Percentiles rank a stretch among this genome's conserved stretches.
Evolutionary conservation across 1,284 basidiomycete genomes (phyloP).

Genomic region (Chiua sp.): DNA sequence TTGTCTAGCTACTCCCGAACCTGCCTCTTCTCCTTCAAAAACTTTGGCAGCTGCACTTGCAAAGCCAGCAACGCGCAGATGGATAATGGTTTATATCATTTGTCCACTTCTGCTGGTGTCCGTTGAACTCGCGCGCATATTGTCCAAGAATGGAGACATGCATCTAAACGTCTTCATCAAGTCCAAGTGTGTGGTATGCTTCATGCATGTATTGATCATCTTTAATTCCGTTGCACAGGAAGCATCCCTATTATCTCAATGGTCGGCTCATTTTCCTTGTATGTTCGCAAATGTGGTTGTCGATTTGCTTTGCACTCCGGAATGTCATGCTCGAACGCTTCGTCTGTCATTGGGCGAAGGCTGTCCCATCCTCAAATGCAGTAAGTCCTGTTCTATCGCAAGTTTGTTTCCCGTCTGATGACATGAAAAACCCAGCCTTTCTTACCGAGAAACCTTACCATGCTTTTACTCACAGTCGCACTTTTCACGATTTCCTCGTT

Average conservation of each 20-base stretch:
- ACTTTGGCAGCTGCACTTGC: constrained; percentile 50
- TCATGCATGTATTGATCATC: background rate
- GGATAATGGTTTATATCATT: constrained; percentile 47
- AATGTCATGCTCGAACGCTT: constrained; percentile 64
- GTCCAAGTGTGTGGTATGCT: constrained; percentile 54
- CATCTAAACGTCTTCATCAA: constrained; percentile 62
- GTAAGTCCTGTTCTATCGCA: constrained; percentile 17
- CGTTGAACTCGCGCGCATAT: constrained; percentile 46
- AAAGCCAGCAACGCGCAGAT: constrained; percentile 50
- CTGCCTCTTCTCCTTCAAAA: constrained; percentile 56
- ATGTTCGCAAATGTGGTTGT: constrained; percentile 54
- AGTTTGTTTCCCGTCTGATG: background rate
- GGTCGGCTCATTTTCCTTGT: constrained; percentile 65
- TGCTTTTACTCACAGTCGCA: constrained; percentile 41
- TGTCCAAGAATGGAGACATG: constrained; percentile 41
- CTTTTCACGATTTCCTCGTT: constrained; percentile 48
- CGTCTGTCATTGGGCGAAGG: constrained; percentile 45
- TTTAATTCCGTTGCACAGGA: constrained; percentile 44
- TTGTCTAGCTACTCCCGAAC: constrained; percentile 49
- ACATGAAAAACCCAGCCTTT: constrained; percentile 25
- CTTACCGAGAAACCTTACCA: constrained; percentile 20
- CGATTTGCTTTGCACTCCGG: constrained; percentile 53
- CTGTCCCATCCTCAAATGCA: constrained; percentile 12
- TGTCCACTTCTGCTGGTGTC: constrained; percentile 49
- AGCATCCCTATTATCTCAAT: constrained; percentile 73